Percentiles rank a stretch among this genome's conserved stretches.
These are phyloP conservation scores for Sporobolus alterniflorus DNA, from an alignment of 202 grass and related monocot genomes.

Conservation along the genomic window DNA sequence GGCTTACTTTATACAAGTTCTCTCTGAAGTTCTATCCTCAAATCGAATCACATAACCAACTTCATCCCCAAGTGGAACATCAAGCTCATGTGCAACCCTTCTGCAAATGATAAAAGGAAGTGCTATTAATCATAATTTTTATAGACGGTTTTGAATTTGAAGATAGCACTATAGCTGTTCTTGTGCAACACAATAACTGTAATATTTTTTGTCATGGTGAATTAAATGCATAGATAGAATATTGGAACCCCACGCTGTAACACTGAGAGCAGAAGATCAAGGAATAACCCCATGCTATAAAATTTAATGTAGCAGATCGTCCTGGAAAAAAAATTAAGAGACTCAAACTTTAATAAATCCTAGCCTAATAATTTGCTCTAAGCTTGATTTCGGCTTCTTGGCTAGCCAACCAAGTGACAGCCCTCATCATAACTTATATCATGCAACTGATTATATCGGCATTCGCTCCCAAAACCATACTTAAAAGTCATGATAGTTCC, in stretches of 20 bases:
- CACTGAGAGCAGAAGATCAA: neutral
- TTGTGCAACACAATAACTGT: neutral
- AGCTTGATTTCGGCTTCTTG: neutral
- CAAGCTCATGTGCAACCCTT: conserved; percentile 92
- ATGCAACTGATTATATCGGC: neutral
- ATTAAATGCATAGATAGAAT: neutral
- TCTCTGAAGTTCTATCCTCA: conserved; percentile 93
- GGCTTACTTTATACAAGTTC: conserved; percentile 87
- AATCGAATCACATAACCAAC: conserved; percentile 97
- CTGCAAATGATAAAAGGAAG: conserved; percentile 44
- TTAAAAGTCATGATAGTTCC: neutral
- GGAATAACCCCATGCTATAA: neutral
- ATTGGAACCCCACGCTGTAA: neutral
- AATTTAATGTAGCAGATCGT: neutral
- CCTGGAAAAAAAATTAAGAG: neutral
- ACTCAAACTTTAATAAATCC: neutral
- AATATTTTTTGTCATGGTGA: neutral
- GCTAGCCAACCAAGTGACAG: neutral
- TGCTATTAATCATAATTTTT: neutral
- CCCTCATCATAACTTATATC: neutral
- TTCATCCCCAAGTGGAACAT: conserved; percentile 79
- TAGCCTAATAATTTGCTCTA: neutral
- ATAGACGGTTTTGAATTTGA: neutral
- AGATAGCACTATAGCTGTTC: neutral
- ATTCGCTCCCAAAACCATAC: conserved; percentile 4